Conservation (phyloP, 164 flowering plant genomes). For the Piper longum region DNA sequence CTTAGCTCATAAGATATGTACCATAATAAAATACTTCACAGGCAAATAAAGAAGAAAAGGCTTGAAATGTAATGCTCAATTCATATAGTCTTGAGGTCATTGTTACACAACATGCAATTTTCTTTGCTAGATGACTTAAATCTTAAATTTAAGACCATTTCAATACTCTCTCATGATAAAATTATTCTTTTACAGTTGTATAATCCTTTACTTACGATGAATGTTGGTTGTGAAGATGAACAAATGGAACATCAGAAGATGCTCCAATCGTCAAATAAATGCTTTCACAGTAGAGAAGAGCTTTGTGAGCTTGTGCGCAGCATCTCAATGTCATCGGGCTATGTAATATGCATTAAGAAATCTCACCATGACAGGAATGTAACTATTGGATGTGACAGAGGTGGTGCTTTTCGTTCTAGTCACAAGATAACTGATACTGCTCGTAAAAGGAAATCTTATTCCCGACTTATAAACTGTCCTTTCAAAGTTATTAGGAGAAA, state of each 20-base stretch:
- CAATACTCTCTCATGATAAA: not conserved
- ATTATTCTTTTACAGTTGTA: slow-evolving; percentile 1
- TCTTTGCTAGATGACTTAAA: too few relatives aligned
- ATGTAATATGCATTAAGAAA: slow-evolving; percentile 33
- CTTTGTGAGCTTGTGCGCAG: slow-evolving; percentile 33
- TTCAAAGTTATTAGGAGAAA: slow-evolving; percentile 34
- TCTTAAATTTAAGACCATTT: too few relatives aligned
- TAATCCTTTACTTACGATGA: not conserved
- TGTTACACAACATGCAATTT: too few relatives aligned
- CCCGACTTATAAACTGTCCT: slow-evolving; percentile 45
- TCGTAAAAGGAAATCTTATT: slow-evolving; percentile 23
- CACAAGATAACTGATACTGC: slow-evolving; percentile 15
- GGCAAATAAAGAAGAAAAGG: too few relatives aligned
- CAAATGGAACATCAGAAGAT: slow-evolving; percentile 7
- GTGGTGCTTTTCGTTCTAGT: slow-evolving; percentile 27
- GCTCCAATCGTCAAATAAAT: slow-evolving; percentile 32
- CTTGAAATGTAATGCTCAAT: too few relatives aligned
- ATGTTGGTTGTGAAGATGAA: not conserved
- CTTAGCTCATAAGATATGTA: too few relatives aligned
- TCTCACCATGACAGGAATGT: slow-evolving; percentile 33
- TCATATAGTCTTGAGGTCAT: too few relatives aligned
- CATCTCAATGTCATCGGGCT: slow-evolving; percentile 29
- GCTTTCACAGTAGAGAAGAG: slow-evolving; percentile 28
- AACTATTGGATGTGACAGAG: slow-evolving; percentile 37
- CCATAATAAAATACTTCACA: too few relatives aligned